Base-by-base conservation (phyloP, 2,329 filamentous ascomycete species). In the Monosporascus sp. region DNA sequence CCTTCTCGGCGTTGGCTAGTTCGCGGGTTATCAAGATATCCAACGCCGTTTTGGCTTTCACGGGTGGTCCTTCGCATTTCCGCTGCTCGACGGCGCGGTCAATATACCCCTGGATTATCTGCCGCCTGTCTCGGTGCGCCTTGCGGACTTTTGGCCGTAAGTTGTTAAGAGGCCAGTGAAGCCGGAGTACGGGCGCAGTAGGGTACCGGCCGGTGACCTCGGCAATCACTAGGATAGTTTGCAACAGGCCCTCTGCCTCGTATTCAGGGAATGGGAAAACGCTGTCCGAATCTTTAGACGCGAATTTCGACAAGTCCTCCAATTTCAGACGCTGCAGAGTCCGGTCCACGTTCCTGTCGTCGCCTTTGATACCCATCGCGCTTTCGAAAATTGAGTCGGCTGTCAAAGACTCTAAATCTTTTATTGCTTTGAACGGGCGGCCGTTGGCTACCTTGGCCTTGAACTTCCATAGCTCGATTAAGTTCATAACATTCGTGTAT, bases 381-480 rank as follows among this genome's bases (percentile, higher is more conserved):
- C 56, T 58, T 38, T 50, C 49, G 25, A 45, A 45, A 35, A 72
- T 69, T 39, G 67, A 65, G 52, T 72, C 69, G 5, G 70, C 61
- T 1, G 67, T 61, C 5, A 62, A 54, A 27, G 65, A 56, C 41
- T 64, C 61, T 11, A 73, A 49, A 51, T 73, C 70, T 4, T 58
- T 51, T 7, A 54, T 52, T 0, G 64, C 68, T 3, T 52, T 43
- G 44, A 73, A 72, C 2, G 69, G 65, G 5, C 62, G 56, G 1
- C 62, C 65, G 7, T 53, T 53, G 2, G 65, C 65, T 27, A 65
- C 52, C 18, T 54, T 49, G 2, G 55, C 51, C 55, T 72, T 72
- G 36, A 65, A 11, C 6, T 52, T 55, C 70, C 70, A 72, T 1
- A 73, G 58, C 5, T 65, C 54, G 11, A 72, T 56, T 6, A 72